phyloP scores from a whole-genome alignment of 352 stramenopile genomes.

The Phytophthora constricta region DNA sequence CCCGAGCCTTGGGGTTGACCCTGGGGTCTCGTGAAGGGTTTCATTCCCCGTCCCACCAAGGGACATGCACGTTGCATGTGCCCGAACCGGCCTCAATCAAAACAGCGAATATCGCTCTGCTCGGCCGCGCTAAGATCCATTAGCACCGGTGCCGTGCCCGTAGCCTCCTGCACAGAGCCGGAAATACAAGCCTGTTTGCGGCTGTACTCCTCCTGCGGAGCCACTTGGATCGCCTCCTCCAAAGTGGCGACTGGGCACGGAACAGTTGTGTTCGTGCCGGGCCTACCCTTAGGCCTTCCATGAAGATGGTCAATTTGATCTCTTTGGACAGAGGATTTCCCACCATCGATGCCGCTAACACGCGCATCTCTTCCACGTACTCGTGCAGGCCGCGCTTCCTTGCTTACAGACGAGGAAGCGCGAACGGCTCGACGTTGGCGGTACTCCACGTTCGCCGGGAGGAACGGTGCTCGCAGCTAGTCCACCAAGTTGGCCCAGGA shows the following conservation, averaged over 20 bases:
- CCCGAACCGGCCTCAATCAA: slow-evolving; percentile 1
- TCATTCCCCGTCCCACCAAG: neutral
- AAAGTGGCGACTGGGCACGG: neutral
- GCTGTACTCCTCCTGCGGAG: slow-evolving; percentile 13
- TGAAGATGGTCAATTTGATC: neutral
- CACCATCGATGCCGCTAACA: neutral
- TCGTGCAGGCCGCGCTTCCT: too few relatives aligned
- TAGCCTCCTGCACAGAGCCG: neutral
- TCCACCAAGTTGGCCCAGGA: too few relatives aligned
- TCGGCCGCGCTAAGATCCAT: slow-evolving; percentile 2
- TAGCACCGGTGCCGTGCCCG: neutral
- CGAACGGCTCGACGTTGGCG: too few relatives aligned
- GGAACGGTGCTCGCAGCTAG: too few relatives aligned
- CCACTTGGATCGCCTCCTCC: slow-evolving; percentile 5
- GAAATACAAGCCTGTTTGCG: slow-evolving; percentile 1
- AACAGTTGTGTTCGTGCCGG: neutral
- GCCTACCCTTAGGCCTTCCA: neutral
- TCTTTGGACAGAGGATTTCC: neutral
- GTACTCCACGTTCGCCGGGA: too few relatives aligned
- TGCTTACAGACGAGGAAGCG: too few relatives aligned
- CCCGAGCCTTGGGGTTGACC: neutral
- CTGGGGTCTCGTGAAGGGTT: too few relatives aligned
- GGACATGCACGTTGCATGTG: slow-evolving; percentile 17
- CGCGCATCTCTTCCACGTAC: too few relatives aligned
- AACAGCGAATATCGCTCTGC: neutral